Percentiles rank a stretch among this genome's conserved stretches.
Evolutionary conservation across 2,329 filamentous ascomycete species (phyloP).

Genomic region (Trichoderma guizhouense): DNA sequence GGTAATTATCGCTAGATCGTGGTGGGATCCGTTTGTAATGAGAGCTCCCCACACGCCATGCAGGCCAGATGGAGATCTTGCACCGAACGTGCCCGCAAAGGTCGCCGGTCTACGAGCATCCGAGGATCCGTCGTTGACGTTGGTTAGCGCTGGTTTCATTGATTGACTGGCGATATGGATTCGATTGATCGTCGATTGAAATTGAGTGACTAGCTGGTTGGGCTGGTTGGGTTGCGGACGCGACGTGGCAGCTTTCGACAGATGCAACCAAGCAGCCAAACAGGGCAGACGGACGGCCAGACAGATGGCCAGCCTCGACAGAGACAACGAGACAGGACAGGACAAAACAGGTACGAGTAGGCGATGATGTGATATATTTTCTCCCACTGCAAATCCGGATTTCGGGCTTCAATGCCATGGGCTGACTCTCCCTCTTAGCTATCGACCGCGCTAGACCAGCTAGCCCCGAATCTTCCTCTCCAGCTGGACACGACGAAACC

Average conservation of each 20-base stretch:
- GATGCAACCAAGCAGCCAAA: neutral
- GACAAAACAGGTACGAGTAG: neutral
- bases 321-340: neutral
- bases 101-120: neutral
- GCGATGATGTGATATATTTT: neutral
- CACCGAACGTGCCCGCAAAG: neutral
- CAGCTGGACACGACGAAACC: conserved; percentile 3
- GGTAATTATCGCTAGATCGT: conserved; percentile 13
- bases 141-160: neutral
- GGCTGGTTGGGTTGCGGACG: neutral
- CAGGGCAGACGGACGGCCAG: neutral
- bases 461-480: conserved; percentile 13
- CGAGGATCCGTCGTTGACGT: neutral
- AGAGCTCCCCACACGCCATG: conserved; percentile 10
- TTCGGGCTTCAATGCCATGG: neutral
- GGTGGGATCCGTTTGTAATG: neutral
- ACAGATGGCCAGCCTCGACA: neutral
- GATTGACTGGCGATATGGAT: neutral
- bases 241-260: neutral
- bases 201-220: neutral
- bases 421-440: conserved; percentile 9
- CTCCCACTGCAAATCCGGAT: neutral
- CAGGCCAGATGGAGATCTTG: conserved; percentile 9
- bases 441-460: conserved; percentile 3
- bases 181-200: neutral